phyloP scores from a whole-genome alignment of 495 filamentous ascomycete species.

The Aspergillus taichungensis region DNA sequence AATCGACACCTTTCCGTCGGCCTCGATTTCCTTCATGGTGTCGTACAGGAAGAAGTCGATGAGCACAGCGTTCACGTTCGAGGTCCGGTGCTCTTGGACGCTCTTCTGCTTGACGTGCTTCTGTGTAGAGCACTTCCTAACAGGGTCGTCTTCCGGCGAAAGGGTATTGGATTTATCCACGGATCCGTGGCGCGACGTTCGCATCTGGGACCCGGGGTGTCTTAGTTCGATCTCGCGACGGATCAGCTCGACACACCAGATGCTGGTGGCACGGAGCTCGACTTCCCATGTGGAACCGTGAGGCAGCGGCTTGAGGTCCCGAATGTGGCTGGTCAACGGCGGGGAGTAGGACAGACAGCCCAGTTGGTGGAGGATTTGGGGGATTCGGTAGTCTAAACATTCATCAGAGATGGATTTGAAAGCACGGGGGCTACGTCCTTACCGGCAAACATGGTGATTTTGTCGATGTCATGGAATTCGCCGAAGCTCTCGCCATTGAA shows the following conservation, averaged over 20 bases:
- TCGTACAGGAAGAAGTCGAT: conserved; percentile 98
- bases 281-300: conserved; percentile 75
- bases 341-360: conserved; percentile 81
- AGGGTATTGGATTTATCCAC: background rate
- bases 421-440: conserved; percentile 2
- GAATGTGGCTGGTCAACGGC: conserved; percentile 60
- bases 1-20: conserved; percentile 47
- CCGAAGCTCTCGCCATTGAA: conserved; percentile 76
- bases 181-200: background rate
- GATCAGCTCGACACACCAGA: conserved; percentile 91
- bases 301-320: conserved; percentile 50
- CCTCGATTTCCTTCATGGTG: conserved; percentile 75
- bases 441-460: conserved; percentile 95
- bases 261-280: conserved; percentile 79
- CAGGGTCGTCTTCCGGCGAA: background rate
- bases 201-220: conserved; percentile 51
- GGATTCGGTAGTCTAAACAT: conserved; percentile 79
- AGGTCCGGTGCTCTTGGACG: conserved; percentile 13
- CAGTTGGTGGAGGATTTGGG: conserved; percentile 81
- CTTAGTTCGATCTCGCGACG: conserved; percentile 65
- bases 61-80: conserved; percentile 71
- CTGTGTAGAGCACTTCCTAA: conserved; percentile 6
- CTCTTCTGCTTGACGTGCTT: conserved; percentile 9
- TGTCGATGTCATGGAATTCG: conserved; percentile 81
- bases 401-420: background rate